Percentiles rank a stretch among this genome's conserved stretches.
Evolutionary conservation across 495 filamentous ascomycete genomes (phyloP).

Genomic region (Aspergillus biplanus): DNA sequence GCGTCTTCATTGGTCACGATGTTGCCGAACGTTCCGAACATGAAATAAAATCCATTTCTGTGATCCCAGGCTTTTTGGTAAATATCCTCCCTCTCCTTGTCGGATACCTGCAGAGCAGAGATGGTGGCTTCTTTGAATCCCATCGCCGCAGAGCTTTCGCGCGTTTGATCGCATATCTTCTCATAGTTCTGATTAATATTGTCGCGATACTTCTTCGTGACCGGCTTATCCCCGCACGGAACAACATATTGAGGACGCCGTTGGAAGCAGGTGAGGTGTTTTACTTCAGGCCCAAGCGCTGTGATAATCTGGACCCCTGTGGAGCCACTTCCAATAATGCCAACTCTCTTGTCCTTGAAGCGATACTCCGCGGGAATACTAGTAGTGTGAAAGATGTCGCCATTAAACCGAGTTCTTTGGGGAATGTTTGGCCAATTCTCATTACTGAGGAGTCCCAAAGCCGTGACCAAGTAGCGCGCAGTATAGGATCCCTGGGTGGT

Average conservation of each 20-base stretch:
- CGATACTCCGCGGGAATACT: slow-evolving; percentile 28
- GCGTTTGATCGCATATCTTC: slow-evolving; percentile 11
- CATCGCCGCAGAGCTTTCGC: slow-evolving; percentile 17
- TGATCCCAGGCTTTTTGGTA: slow-evolving; percentile 28
- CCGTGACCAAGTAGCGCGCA: slow-evolving; percentile 25
- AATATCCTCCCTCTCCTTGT: slow-evolving; percentile 20
- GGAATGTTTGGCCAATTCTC: slow-evolving; percentile 37
- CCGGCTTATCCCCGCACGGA: slow-evolving; percentile 42
- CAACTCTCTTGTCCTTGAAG: slow-evolving; percentile 46
- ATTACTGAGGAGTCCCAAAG: slow-evolving; percentile 20
- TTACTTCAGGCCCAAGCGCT: slow-evolving; percentile 32
- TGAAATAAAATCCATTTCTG: slow-evolving; percentile 30
- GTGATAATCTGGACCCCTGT: slow-evolving; percentile 47
- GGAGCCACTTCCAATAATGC: slow-evolving; percentile 51
- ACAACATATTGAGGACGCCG: slow-evolving; percentile 52
- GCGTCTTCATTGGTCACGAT: slow-evolving; percentile 20
- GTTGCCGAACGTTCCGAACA: slow-evolving; percentile 31
- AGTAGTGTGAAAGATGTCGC: slow-evolving; percentile 32
- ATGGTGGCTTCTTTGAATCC: slow-evolving; percentile 15
- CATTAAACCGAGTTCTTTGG: slow-evolving; percentile 20
- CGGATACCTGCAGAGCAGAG: slow-evolving; percentile 7
- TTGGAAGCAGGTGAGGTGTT: slow-evolving; percentile 47
- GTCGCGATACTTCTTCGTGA: not conserved
- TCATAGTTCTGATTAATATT: slow-evolving; percentile 16
- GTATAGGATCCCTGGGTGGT: slow-evolving; percentile 13